These are phyloP conservation scores for Colletotrichum eremochloae DNA, from an alignment of 2,329 filamentous ascomycete species.

Conservation along the genomic window DNA sequence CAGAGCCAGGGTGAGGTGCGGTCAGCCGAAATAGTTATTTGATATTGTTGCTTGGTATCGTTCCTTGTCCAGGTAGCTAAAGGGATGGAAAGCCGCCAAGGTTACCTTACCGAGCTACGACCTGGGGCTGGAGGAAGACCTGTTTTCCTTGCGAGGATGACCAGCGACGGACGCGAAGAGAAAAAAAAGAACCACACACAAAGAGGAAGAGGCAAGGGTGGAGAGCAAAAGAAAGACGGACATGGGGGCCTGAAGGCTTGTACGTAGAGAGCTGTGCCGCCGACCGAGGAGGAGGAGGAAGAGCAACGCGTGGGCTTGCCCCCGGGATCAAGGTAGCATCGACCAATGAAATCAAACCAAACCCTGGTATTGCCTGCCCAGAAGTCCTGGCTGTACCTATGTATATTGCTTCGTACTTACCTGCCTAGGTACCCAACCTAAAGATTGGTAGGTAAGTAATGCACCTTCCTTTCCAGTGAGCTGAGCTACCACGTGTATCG, in stretches of 20 bases:
- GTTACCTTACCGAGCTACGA: neutral
- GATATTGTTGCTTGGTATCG: constrained; percentile 17
- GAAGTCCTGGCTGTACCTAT: neutral
- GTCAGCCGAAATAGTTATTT: constrained; percentile 21
- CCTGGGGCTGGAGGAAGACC: neutral
- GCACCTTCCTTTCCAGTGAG: neutral
- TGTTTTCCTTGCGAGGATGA: constrained; percentile 19
- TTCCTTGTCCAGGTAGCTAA: constrained; percentile 2
- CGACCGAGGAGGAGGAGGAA: neutral
- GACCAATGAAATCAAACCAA: neutral
- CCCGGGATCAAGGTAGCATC: constrained; percentile 4
- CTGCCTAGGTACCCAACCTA: too few species aligned
- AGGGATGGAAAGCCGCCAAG: neutral
- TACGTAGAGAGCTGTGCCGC: neutral
- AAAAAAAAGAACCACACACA: neutral
- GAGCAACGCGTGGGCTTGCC: neutral
- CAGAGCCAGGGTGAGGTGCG: constrained; percentile 12
- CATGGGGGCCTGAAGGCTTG: constrained; percentile 2
- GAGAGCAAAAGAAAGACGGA: constrained; percentile 25
- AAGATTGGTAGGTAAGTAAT: neutral
- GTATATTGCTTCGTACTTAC: neutral
- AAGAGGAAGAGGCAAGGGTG: constrained; percentile 10
- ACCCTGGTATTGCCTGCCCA: neutral
- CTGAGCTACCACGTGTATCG: neutral
- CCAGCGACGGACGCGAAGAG: neutral